Base-by-base conservation (phyloP, 495 filamentous ascomycete genomes). In the Margaritispora aquatica region DNA sequence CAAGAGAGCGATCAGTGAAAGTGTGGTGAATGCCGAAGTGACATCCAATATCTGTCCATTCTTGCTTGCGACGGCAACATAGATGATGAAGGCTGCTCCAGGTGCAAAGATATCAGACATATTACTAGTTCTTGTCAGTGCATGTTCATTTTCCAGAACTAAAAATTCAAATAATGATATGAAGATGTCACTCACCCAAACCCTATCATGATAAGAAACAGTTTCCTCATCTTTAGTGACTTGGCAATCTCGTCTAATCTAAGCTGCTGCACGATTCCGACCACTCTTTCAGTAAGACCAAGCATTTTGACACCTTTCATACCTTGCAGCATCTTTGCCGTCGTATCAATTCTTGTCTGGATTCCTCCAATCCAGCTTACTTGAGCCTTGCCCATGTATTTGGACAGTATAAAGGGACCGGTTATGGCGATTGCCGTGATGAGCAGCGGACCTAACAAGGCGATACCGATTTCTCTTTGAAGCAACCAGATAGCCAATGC, bases 321-420 rank as follows among this genome's bases (percentile, higher is more conserved):
- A n/a, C 61, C 57, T 13, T 53, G 50, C 7, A 76, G 64, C 62
- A 68, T 69, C 15, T 57, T 59, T 2, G 66, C 58, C 0, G 70
- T 73, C 48, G 47, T 27, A 34, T 69, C 66, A 2, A 80, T 70
- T n/a, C 79, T 69, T 13, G 68, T 67, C 61, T 79, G 73, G 38
- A 74, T 72, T 10, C 51, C 59, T 31, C 70, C 71, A 61, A 80
- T 71, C 79, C 79, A 81, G 0, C 49, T 49, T 50, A 71, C 73
- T 54, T 82, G 78, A 27, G 60, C 57, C 8, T 59, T 57, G 36
- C 59, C 66, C 44, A 65, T 63, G 20, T 26, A 34, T 11, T 29
- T 26, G 7, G 62, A 41, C 19, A 65, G 15, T 20, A 53, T 5
- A 24, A 57, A 59, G 7, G 64, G 60, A 31, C 54, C 55, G 22